phyloP scores from a whole-genome alignment of 2,329 filamentous ascomycete genomes.

The Pseudopyrenochaeta lycopersici region DNA sequence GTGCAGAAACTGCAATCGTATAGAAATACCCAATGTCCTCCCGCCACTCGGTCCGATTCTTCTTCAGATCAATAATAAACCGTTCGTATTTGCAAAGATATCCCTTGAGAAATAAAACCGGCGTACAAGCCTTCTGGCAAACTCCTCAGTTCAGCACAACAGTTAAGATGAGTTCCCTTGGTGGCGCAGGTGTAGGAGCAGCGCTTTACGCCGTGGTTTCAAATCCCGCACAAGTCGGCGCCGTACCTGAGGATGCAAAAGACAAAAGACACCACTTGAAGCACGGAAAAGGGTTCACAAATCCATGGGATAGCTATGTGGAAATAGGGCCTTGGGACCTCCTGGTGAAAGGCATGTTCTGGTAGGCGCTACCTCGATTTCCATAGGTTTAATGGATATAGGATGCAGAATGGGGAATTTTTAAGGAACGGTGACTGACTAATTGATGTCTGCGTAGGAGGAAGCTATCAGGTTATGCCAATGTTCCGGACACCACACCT shows the following conservation, averaged over 20 bases:
- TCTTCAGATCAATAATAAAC: constrained; percentile 4
- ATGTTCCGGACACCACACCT: constrained; percentile 68
- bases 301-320: constrained; percentile 65
- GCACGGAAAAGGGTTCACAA: constrained; percentile 63
- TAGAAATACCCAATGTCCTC: constrained; percentile 23
- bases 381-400: background rate
- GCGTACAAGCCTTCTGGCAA: constrained; percentile 20
- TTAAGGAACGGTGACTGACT: background rate
- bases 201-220: constrained; percentile 54
- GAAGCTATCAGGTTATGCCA: constrained; percentile 59
- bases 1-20: background rate
- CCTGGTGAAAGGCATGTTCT: constrained; percentile 44
- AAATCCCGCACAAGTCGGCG: constrained; percentile 48
- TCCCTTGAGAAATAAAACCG: background rate
- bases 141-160: constrained; percentile 31
- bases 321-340: constrained; percentile 50
- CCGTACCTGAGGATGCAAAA: constrained; percentile 56
- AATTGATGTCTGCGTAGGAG: constrained; percentile 43
- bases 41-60: constrained; percentile 8
- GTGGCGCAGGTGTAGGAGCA: constrained; percentile 32
- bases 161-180: constrained; percentile 43
- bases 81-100: background rate
- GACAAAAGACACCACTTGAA: constrained; percentile 62
- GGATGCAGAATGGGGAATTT: background rate
- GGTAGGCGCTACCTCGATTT: constrained; percentile 36